Conservation (phyloP, 768 basidiomycete genomes). For the Hygrophoropsis aurantiaca region DNA sequence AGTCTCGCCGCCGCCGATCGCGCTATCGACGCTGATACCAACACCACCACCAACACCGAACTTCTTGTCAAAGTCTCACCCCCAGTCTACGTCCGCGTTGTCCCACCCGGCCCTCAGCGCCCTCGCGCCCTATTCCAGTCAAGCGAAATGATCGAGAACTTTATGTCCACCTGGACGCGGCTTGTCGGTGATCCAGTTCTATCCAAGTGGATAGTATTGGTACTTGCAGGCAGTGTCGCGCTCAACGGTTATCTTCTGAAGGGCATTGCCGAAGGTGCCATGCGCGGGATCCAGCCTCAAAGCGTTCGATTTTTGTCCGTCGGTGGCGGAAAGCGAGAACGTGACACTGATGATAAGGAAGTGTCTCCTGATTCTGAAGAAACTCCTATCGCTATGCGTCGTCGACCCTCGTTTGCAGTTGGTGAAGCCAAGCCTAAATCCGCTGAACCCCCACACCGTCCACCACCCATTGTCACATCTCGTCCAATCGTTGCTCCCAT, state of each 20-base stretch:
- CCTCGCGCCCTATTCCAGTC: conserved; percentile 34
- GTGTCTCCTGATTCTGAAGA: conserved; percentile 13
- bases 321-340: conserved; percentile 16
- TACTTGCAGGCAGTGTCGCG: conserved; percentile 81
- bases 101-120: conserved; percentile 32
- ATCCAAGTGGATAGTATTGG: conserved; percentile 91
- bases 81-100: conserved; percentile 54
- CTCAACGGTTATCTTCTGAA: conserved; percentile 94
- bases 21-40: conserved; percentile 3
- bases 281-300: conserved; percentile 29
- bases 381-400: conserved; percentile 8
- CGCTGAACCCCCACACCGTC: conserved; percentile 13
- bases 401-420: conserved; percentile 22
- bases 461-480: conserved; percentile 10
- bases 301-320: conserved; percentile 28
- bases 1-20: conserved; percentile 46
- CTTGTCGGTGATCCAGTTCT: conserved; percentile 94
- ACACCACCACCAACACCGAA: conserved; percentile 28
- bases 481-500: conserved; percentile 25
- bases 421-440: conserved; percentile 19
- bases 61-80: conserved; percentile 63
- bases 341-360: conserved; percentile 19
- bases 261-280: conserved; percentile 65
- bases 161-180: conserved; percentile 87
- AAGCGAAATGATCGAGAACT: conserved; percentile 69